Conservation (phyloP, 2,329 filamentous ascomycete genomes). For the Raffaelea deltoideospora region DNA sequence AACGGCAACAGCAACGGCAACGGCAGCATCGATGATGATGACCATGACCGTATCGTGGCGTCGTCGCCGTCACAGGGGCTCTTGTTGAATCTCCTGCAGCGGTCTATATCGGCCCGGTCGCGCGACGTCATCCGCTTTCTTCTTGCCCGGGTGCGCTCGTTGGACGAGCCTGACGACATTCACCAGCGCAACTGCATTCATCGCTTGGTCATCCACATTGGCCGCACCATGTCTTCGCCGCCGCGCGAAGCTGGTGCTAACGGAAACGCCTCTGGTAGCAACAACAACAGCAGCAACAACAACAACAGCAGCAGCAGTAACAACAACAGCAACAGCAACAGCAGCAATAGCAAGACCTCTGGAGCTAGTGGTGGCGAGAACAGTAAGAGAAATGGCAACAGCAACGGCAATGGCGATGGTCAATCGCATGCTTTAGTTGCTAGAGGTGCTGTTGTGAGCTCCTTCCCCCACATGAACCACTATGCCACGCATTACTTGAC, state of each 20-base stretch:
- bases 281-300: neutral
- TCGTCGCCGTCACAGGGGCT: slow-evolving; percentile 37
- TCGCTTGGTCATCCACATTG: slow-evolving; percentile 81
- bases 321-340: neutral
- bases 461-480: slow-evolving; percentile 30
- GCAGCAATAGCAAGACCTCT: slow-evolving; percentile 11
- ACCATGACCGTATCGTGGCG: too few relatives aligned
- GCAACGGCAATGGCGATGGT: too few relatives aligned
- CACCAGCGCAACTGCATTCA: slow-evolving; percentile 91
- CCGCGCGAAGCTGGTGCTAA: too few relatives aligned
- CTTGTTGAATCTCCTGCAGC: slow-evolving; percentile 67
- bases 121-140: slow-evolving; percentile 57
- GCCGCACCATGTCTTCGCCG: slow-evolving; percentile 45
- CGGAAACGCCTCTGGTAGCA: neutral
- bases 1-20: too few relatives aligned
- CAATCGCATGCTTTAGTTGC: neutral
- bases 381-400: slow-evolving; percentile 33
- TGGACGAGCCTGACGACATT: slow-evolving; percentile 83
- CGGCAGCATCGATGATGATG: slow-evolving; percentile 11
- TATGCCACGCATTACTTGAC: slow-evolving; percentile 62
- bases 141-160: slow-evolving; percentile 48
- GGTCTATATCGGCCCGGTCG: slow-evolving; percentile 56
- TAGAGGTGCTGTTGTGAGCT: slow-evolving; percentile 19
- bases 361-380: too few relatives aligned
- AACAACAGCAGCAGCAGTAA: neutral